Base-by-base conservation (phyloP, 164 flowering plant species). In the Magnolia officinalis region DNA sequence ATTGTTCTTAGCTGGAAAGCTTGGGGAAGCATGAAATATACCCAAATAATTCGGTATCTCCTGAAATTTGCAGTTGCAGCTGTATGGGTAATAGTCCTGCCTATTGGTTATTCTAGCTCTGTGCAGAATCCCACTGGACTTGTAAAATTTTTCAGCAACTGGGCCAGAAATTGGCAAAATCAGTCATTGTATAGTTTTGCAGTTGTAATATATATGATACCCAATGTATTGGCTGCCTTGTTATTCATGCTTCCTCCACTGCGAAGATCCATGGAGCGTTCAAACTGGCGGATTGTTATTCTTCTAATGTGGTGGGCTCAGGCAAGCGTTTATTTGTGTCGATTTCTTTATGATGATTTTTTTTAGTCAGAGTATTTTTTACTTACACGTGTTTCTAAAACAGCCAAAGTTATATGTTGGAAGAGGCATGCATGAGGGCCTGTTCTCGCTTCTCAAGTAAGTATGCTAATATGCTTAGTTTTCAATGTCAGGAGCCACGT, bases 301-400 rank as follows among this genome's bases (percentile, higher is more conserved):
- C 75, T 94, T 76, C 68, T 94, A 19, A 82, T 90, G 92, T 96
- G 99, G 99, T 96, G 99, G 98, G 88, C 98, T 50, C 99, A 96
- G 96, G 99, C 83, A 86, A 85, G 90, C 13, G 75, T 81, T 26
- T 82, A 7, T 75, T 31, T 61, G 26, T 9, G 7, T 37, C 24
- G 19, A 29, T 49, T 9, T 73, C 63, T 52, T 8, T 9, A 61
- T 59, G 2, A 23, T 50, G 29, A 4, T 59, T 31, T 31, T 31
- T 31, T 31, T 31, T 31, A 31, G 37, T 31, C 4, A 2, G 37
- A 31, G 37, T 4, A 31, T 31, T 31, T 31, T 31, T 31, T 1
- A 31, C 37, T 1, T 31, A 31, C 1, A 31, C 37, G 37, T 31
- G 50, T 2, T 26, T 71, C 50, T 76, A 45, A 37, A 80, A 78